A percentile compares a stretch with the other conserved stretches of the same genome.
Conservation (phyloP, 495 filamentous ascomycete genomes). For the Lentithecium fluviatile region DNA sequence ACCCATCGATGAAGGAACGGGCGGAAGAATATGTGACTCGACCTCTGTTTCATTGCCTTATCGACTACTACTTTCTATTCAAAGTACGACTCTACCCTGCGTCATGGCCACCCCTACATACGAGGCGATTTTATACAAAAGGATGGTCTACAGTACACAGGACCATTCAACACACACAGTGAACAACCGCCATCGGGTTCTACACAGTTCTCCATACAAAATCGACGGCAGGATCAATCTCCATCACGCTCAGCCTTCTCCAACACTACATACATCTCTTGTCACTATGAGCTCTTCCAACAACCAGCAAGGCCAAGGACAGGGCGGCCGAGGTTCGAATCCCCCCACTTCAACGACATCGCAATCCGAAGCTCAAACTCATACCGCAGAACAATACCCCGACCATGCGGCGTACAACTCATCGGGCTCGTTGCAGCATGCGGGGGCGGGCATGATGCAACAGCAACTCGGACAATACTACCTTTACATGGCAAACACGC, state of each 20-base stretch:
- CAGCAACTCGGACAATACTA: slow-evolving; percentile 25
- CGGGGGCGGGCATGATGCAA: neutral
- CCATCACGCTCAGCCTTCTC: neutral
- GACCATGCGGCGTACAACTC: neutral
- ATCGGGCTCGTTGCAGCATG: slow-evolving; percentile 2
- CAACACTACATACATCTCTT: neutral
- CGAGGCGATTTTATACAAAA: too few relatives aligned
- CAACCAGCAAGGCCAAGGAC: neutral
- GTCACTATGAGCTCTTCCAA: neutral
- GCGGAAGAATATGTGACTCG: too few relatives aligned
- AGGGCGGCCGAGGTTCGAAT: neutral
- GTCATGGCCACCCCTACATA: too few relatives aligned
- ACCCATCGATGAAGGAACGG: too few relatives aligned
- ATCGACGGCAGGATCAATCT: too few relatives aligned
- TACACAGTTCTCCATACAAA: too few relatives aligned
- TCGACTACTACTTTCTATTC: too few relatives aligned
- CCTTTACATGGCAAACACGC: slow-evolving; percentile 8
- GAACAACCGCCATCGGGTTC: too few relatives aligned
- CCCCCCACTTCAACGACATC: neutral
- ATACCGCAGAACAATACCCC: slow-evolving; percentile 11
- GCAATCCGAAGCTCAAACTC: neutral
- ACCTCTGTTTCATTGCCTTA: too few relatives aligned
- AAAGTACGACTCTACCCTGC: too few relatives aligned
- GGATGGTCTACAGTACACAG: too few relatives aligned
- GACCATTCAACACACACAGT: too few relatives aligned